These are phyloP conservation scores for Agrostemma githago DNA, from an alignment of 148 eudicot genomes.

Conservation along the genomic window DNA sequence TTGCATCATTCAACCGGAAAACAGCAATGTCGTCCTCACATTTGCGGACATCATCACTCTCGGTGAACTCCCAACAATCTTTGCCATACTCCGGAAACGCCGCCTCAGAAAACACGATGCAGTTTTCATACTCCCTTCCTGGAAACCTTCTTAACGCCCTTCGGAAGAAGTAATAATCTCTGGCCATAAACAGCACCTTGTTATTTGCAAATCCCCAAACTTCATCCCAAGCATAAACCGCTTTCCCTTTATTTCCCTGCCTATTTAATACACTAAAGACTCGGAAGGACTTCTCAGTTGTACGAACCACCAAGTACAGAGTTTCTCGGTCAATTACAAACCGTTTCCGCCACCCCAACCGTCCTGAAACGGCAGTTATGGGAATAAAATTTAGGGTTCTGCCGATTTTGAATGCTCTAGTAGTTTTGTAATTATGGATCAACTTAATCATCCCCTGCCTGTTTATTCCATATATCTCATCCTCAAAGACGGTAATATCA, in stretches of 20 bases:
- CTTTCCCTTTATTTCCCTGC: not conserved
- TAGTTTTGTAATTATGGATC: not conserved
- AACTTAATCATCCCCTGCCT: not conserved
- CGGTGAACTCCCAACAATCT: not conserved
- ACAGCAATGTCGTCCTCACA: not conserved
- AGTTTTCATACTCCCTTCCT: not conserved
- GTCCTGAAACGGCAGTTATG: not conserved
- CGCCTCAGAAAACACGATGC: not conserved
- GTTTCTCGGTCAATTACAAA: not conserved
- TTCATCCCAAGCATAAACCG: not conserved
- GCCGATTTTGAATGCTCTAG: no score
- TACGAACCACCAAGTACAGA: not conserved
- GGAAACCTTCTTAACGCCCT: not conserved
- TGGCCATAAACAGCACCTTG: not conserved
- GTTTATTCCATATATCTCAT: not conserved
- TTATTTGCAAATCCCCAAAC: not conserved
- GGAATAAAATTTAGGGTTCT: not conserved
- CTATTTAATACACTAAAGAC: not conserved
- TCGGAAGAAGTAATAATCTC: not conserved
- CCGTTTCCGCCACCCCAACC: not conserved
- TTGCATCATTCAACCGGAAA: not conserved
- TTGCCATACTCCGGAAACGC: not conserved
- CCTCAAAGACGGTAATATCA: not conserved
- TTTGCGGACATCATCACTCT: not conserved
- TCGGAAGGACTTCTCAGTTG: not conserved